Base-by-base conservation (phyloP, 2,329 filamentous ascomycete genomes). In the Beauveria sp. region DNA sequence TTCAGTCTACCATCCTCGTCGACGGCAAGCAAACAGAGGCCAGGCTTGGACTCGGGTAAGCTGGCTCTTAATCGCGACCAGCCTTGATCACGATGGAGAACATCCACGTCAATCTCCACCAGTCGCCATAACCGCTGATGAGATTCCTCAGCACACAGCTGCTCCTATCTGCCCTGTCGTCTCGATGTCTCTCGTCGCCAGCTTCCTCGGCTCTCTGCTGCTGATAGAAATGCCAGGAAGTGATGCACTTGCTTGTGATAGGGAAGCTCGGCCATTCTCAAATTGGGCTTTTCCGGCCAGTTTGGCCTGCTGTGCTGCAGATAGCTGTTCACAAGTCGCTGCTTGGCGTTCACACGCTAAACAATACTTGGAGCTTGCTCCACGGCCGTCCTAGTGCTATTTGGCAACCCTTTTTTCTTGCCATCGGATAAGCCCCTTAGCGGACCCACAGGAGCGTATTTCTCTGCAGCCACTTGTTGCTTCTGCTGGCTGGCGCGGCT, bases 341-440 rank as follows among this genome's bases (percentile, higher is more conserved):
- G 56, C 38, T 40, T 53, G 40, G 57, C 57, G 48, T 40, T 52
- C n/a, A 16, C 24, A 52, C 40, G 49, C 49, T 53, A 52, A 46
- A 28, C 48, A n/a, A 42, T 43, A 53, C n/a, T 60, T 38, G 38
- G 34, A 51, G 22, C 48, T 60, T 51, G 46, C 43, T 59, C 31
- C 45, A 51, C 34, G 26, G 20, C 45, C 31, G 9, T 42, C 34
- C 31, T 40, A 14, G 22, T 31, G 26, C 43, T 9, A 22, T 22
- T 51, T n/a, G 49, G 46, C 57, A 46, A 34, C 56, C 31, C 34
- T 51, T 52, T 46, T 58, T 38, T 38, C 55, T 59, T 53, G 26
- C 40, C 57, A 60, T 60, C 57, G 57, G 57, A 60, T 60, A 60
- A 60, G 57, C 57, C 57, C 48, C 56, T 49, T 60, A 60, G 57